Evolutionary conservation across 176 grass and related monocot species (phyloP).

Genomic region (Chloris gayana): DNA sequence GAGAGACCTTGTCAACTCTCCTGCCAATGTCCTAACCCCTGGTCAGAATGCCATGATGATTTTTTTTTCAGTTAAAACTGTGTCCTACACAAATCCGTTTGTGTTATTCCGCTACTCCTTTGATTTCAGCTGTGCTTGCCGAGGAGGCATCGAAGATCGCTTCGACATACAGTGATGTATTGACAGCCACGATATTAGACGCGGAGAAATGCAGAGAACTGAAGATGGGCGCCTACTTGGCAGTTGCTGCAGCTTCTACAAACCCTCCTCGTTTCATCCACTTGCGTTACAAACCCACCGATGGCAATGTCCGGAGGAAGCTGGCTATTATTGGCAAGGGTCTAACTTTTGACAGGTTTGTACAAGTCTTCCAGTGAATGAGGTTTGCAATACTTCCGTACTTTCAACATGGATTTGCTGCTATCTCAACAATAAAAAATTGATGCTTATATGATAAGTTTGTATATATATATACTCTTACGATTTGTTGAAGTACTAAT

Average conservation of each 20-base stretch:
- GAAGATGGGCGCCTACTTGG: slow-evolving; percentile 98
- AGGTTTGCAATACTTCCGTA: neutral
- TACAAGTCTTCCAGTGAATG: neutral
- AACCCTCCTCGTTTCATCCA: slow-evolving; percentile 94
- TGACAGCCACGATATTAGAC: slow-evolving; percentile 87
- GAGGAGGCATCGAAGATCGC: slow-evolving; percentile 85
- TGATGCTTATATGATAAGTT: slow-evolving; percentile 57
- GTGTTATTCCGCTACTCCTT: neutral
- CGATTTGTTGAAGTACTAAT: too few relatives aligned
- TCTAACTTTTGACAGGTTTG: slow-evolving; percentile 96
- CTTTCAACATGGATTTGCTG: neutral
- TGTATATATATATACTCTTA: slow-evolving; percentile 60
- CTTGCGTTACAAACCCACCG: slow-evolving; percentile 83
- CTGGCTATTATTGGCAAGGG: slow-evolving; percentile 94
- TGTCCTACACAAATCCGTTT: neutral
- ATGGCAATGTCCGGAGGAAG: slow-evolving; percentile 80
- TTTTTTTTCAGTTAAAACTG: neutral
- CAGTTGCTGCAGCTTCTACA: slow-evolving; percentile 87
- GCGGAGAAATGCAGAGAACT: slow-evolving; percentile 74
- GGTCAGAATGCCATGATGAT: slow-evolving; percentile 37
- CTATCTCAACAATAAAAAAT: neutral
- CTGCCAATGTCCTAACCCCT: slow-evolving; percentile 95
- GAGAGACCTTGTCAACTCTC: slow-evolving; percentile 94
- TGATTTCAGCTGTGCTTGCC: slow-evolving; percentile 60
- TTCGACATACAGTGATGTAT: slow-evolving; percentile 68